Percentiles rank a stretch among this genome's conserved stretches.
These are phyloP conservation scores for Cladophialophora bantiana DNA, from an alignment of 2,329 filamentous ascomycete genomes.

Conservation along the genomic window DNA sequence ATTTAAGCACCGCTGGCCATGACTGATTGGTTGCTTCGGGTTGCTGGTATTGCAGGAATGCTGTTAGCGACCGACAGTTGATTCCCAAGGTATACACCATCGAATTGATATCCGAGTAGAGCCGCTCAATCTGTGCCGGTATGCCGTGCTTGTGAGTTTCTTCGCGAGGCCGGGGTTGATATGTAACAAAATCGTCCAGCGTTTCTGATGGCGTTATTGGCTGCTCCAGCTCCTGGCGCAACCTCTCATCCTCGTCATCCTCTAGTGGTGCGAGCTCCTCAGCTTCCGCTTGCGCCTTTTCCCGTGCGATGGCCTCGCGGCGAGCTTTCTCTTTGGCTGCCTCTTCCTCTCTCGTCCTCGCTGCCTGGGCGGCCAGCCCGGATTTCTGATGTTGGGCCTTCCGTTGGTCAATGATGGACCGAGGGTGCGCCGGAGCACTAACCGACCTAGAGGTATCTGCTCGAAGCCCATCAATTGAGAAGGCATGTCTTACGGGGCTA, in stretches of 20 bases:
- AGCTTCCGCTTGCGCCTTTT: constrained; percentile 40
- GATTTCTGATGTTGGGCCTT: constrained; percentile 47
- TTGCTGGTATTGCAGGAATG: constrained; percentile 61
- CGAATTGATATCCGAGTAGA: constrained; percentile 64
- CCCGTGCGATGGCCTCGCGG: constrained; percentile 31
- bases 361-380: constrained; percentile 36
- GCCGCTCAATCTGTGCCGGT: constrained; percentile 57
- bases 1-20: constrained; percentile 51
- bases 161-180: constrained; percentile 55
- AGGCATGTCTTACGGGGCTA: constrained; percentile 52
- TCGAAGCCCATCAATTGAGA: constrained; percentile 44
- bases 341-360: constrained; percentile 35
- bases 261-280: constrained; percentile 50
- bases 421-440: constrained; percentile 48
- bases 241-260: constrained; percentile 57
- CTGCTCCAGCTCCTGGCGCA: constrained; percentile 53
- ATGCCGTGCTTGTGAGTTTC: constrained; percentile 54
- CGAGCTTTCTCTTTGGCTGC: constrained; percentile 37
- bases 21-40: constrained; percentile 59
- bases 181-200: constrained; percentile 57
- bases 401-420: constrained; percentile 50
- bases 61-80: constrained; percentile 72
- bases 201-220: constrained; percentile 53
- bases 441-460: constrained; percentile 47
- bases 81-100: constrained; percentile 95